These are phyloP conservation scores for Beauveria caledonica DNA, from an alignment of 2,329 filamentous ascomycete species.

Conservation along the genomic window DNA sequence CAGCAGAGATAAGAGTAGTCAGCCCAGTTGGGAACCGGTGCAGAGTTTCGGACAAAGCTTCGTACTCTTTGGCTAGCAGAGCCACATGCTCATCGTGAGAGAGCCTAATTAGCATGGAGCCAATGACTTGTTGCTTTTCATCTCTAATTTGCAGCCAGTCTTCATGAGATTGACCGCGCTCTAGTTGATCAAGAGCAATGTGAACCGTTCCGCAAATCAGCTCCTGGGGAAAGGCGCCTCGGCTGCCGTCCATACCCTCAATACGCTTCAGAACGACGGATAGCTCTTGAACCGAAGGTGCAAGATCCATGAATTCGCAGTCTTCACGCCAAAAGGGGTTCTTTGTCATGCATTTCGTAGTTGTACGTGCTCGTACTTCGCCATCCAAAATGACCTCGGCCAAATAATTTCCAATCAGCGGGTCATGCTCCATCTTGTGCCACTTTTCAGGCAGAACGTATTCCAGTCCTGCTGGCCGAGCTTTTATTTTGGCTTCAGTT, in stretches of 20 bases:
- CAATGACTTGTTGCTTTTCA: conserved; percentile 65
- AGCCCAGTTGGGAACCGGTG: conserved; percentile 78
- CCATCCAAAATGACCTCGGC: conserved; percentile 74
- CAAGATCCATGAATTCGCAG: conserved; percentile 68
- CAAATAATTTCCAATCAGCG: conserved; percentile 59
- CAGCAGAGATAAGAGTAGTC: conserved; percentile 74
- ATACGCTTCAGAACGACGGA: conserved; percentile 65
- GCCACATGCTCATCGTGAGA: conserved; percentile 85
- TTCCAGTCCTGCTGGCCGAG: conserved; percentile 20
- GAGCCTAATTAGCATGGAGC: conserved; percentile 76
- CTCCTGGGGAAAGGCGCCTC: conserved; percentile 37
- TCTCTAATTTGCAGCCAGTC: conserved; percentile 82
- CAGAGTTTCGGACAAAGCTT: conserved; percentile 70
- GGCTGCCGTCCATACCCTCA: conserved; percentile 23
- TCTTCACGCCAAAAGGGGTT: conserved; percentile 79
- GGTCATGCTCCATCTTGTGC: conserved; percentile 29
- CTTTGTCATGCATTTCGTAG: conserved; percentile 60
- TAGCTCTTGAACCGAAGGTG: conserved; percentile 58
- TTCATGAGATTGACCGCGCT: conserved; percentile 69
- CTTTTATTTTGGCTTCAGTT: conserved; percentile 54
- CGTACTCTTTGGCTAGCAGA: conserved; percentile 77
- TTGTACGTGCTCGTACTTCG: conserved; percentile 68
- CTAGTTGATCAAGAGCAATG: conserved; percentile 69
- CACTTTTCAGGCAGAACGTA: conserved; percentile 16
- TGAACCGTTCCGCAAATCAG: conserved; percentile 66